phyloP scores from a whole-genome alignment of 1,284 basidiomycete genomes.

The Leccinum glutinopallens region DNA sequence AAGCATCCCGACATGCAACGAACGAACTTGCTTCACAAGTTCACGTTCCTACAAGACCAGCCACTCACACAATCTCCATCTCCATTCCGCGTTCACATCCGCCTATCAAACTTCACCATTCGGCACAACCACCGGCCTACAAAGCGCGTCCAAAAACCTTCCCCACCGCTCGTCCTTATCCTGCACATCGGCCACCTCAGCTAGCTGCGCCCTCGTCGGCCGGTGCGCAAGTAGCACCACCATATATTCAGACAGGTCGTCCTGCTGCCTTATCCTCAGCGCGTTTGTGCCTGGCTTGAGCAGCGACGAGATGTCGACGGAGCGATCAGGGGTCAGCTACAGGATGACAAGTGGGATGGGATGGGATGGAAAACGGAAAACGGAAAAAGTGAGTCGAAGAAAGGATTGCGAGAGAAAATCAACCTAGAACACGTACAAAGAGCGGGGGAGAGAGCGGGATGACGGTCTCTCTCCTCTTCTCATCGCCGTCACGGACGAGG shows the following conservation, averaged over 20 bases:
- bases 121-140: conserved; percentile 10
- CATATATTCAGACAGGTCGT: conserved; percentile 34
- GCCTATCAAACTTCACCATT: not conserved
- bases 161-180: conserved; percentile 25
- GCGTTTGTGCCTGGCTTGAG: conserved; percentile 29
- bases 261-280: conserved; percentile 26
- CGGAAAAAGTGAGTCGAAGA: not conserved
- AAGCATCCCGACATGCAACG: not conserved
- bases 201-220: conserved; percentile 31
- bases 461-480: conserved; percentile 8
- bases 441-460: conserved; percentile 32
- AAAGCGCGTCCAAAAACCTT: conserved; percentile 21
- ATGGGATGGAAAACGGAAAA: not conserved
- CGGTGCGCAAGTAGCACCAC: conserved; percentile 33
- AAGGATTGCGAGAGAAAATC: not conserved
- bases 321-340: conserved; percentile 32
- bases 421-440: conserved; percentile 24
- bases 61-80: not conserved
- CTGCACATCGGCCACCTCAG: conserved; percentile 19
- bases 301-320: conserved; percentile 32
- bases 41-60: not conserved
- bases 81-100: not conserved
- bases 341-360: not conserved
- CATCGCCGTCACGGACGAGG: conserved; percentile 7
- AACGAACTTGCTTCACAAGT: not conserved